Conservation (phyloP, 129 eudicot genomes). For the Oenanthe sinensis region DNA sequence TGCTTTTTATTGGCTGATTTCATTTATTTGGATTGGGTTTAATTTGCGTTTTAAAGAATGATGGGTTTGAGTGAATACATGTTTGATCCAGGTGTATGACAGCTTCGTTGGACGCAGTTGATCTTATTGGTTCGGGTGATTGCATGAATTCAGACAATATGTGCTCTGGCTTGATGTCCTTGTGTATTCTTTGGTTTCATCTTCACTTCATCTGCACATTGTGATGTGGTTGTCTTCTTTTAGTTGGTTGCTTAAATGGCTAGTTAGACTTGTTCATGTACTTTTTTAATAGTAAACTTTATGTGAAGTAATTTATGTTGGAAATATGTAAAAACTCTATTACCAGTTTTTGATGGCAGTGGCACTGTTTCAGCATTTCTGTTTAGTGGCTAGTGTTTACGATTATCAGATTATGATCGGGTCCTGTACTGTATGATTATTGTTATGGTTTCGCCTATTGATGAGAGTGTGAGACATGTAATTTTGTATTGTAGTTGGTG, state of each 20-base stretch:
- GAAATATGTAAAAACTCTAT: not conserved
- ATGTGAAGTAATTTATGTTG: not conserved
- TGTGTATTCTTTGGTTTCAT: conserved; percentile 14
- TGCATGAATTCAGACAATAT: conserved; percentile 36
- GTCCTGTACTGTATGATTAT: not conserved
- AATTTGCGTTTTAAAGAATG: conserved; percentile 17
- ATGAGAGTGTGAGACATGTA: not conserved
- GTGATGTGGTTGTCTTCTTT: conserved; percentile 17
- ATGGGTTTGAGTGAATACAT: conserved; percentile 33
- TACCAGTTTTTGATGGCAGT: not conserved
- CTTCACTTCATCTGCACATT: conserved; percentile 18
- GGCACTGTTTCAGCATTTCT: not conserved
- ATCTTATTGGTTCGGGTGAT: conserved; percentile 44
- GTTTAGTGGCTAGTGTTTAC: not conserved
- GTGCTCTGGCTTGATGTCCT: conserved; percentile 43
- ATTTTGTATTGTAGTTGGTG: not conserved
- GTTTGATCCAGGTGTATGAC: conserved; percentile 60
- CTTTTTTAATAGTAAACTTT: not conserved
- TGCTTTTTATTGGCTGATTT: not conserved
- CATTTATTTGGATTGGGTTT: not conserved
- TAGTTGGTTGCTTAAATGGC: conserved; percentile 13
- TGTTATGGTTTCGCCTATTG: not conserved
- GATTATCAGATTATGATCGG: not conserved
- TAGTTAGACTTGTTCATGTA: conserved; percentile 13
- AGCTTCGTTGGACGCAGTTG: conserved; percentile 59